Percentiles rank a stretch among this genome's conserved stretches.
These are phyloP conservation scores for Epichloe scottii DNA, from an alignment of 2,329 filamentous ascomycete species.

Conservation along the genomic window DNA sequence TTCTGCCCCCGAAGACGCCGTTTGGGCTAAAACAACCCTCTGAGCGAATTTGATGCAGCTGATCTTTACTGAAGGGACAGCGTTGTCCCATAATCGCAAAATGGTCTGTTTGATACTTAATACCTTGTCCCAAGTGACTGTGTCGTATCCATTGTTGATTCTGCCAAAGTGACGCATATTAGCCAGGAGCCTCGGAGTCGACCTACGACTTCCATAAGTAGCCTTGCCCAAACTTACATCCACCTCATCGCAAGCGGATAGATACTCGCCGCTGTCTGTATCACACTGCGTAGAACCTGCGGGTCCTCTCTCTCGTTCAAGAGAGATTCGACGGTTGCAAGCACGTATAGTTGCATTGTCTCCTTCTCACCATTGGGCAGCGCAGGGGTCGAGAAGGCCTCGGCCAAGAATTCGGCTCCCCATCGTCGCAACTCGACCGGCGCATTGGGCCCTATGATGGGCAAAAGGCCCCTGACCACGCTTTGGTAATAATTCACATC, in stretches of 20 bases:
- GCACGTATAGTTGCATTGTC: conserved; percentile 60
- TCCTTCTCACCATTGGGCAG: conserved; percentile 68
- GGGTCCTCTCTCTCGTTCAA: conserved; percentile 63
- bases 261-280: conserved; percentile 82
- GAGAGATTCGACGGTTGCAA: conserved; percentile 63
- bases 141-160: conserved; percentile 75
- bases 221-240: conserved; percentile 62
- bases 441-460: conserved; percentile 67
- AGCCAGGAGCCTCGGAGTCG: background rate
- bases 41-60: conserved; percentile 98
- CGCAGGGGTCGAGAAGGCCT: conserved; percentile 89
- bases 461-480: conserved; percentile 86
- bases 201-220: background rate
- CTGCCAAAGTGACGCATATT: conserved; percentile 33
- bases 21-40: conserved; percentile 84
- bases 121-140: conserved; percentile 77
- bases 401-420: conserved; percentile 90
- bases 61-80: conserved; percentile 64
- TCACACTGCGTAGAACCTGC: conserved; percentile 70
- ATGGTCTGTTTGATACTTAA: conserved; percentile 80
- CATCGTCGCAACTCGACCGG: conserved; percentile 79
- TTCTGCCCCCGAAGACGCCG: conserved; percentile 67
- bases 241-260: conserved; percentile 87
- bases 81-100: conserved; percentile 74
- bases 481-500: conserved; percentile 83